A percentile compares a stretch with the other conserved stretches of the same genome.
These are phyloP conservation scores for Pyronema domesticum DNA, from an alignment of 495 filamentous ascomycete species.

Conservation along the genomic window DNA sequence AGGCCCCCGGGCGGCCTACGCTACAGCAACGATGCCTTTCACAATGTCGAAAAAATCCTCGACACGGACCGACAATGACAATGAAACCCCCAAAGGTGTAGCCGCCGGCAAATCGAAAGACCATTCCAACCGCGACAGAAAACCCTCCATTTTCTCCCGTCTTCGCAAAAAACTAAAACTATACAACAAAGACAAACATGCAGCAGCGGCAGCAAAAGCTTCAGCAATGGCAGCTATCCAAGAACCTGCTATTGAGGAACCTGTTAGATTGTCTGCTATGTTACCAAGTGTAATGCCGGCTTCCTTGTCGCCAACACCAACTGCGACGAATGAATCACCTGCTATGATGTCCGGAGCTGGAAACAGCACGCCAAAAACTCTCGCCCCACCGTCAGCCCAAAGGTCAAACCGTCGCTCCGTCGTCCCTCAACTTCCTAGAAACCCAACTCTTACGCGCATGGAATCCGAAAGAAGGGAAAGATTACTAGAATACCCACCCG, in stretches of 20 bases:
- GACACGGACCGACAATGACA: too few relatives aligned
- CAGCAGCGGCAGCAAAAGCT: background rate
- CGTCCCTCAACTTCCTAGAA: constrained; percentile 58
- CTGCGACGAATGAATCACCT: background rate
- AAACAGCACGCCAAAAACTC: background rate
- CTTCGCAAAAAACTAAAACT: constrained; percentile 10
- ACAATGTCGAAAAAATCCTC: too few relatives aligned
- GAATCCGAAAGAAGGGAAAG: constrained; percentile 60
- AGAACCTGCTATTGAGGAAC: too few relatives aligned
- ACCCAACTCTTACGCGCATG: constrained; percentile 61
- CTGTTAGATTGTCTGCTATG: too few relatives aligned
- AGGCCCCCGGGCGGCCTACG: too few relatives aligned
- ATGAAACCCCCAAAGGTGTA: too few relatives aligned
- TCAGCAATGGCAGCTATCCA: too few relatives aligned
- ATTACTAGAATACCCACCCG: constrained; percentile 38
- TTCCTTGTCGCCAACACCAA: background rate
- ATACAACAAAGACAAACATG: background rate
- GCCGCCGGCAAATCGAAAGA: background rate
- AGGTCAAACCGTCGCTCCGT: constrained; percentile 34
- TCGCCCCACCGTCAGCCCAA: background rate
- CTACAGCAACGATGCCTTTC: too few relatives aligned
- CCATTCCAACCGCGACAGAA: background rate
- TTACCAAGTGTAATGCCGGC: background rate
- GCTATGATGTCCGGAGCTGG: background rate
- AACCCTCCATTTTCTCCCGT: constrained; percentile 7